Conservation (phyloP, 2,329 filamentous ascomycete species). For the Hypoxylon sp. region DNA sequence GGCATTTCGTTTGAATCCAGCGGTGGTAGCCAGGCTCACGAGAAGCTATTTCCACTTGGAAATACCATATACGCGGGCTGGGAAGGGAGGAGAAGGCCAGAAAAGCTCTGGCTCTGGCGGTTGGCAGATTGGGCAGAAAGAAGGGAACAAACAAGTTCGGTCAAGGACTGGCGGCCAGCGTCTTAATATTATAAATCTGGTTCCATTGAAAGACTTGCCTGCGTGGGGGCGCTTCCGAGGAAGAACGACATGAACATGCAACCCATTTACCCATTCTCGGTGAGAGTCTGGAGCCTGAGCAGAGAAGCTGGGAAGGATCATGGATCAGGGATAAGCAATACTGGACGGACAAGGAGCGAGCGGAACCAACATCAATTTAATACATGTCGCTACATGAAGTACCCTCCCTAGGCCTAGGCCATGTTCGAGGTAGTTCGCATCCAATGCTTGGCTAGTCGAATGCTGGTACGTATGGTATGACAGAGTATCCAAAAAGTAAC, state of each 20-base stretch:
- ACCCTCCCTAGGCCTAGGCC: slow-evolving; percentile 25
- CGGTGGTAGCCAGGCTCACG: background rate
- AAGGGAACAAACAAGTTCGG: slow-evolving; percentile 6
- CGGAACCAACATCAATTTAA: slow-evolving; percentile 28
- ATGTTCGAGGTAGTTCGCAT: slow-evolving; percentile 4
- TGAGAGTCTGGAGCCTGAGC: slow-evolving; percentile 41
- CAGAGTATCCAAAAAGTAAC: slow-evolving; percentile 37
- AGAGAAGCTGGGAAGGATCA: slow-evolving; percentile 27
- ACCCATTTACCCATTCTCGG: slow-evolving; percentile 39
- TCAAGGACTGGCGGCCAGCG: slow-evolving; percentile 5
- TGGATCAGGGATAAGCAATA: slow-evolving; percentile 40
- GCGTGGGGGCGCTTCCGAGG: slow-evolving; percentile 33
- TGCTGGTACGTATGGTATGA: slow-evolving; percentile 39
- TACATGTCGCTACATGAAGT: slow-evolving; percentile 30
- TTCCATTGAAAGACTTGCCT: slow-evolving; percentile 18
- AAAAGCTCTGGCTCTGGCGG: background rate
- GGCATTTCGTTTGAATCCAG: background rate
- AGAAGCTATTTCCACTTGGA: slow-evolving; percentile 14
- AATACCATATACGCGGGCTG: background rate
- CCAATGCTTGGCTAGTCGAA: slow-evolving; percentile 28
- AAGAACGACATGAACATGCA: slow-evolving; percentile 33
- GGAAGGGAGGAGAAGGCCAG: slow-evolving; percentile 4
- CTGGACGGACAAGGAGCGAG: slow-evolving; percentile 17
- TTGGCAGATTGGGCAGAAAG: slow-evolving; percentile 1
- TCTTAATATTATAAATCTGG: slow-evolving; percentile 23